Conservation (phyloP, 495 filamentous ascomycete species). For the Geopyxis carbonaria region DNA sequence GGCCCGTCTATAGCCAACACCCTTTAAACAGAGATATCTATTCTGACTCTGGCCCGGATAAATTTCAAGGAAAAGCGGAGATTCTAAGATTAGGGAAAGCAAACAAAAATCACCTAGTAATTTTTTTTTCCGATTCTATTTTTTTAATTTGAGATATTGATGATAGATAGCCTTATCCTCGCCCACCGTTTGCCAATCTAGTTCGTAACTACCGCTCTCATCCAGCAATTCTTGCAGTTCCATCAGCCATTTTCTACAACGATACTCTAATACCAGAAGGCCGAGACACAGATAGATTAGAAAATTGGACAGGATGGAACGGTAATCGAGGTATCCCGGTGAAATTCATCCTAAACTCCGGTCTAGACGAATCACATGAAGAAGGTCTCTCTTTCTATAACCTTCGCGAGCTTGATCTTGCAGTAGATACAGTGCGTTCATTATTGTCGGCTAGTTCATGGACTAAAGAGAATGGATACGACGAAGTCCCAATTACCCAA, state of each 20-base stretch:
- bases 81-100: slow-evolving; percentile 15
- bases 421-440: slow-evolving; percentile 28
- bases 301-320: slow-evolving; percentile 33
- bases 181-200: slow-evolving; percentile 37
- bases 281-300: slow-evolving; percentile 24
- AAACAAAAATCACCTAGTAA: slow-evolving; percentile 18
- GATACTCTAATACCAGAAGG: slow-evolving; percentile 37
- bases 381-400: slow-evolving; percentile 41
- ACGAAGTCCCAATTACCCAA: slow-evolving; percentile 20
- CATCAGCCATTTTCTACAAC: slow-evolving; percentile 36
- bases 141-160: slow-evolving; percentile 5
- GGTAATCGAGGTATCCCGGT: slow-evolving; percentile 33
- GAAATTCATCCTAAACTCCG: slow-evolving; percentile 32
- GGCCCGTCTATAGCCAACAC: slow-evolving; percentile 33
- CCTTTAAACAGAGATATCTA: slow-evolving; percentile 29
- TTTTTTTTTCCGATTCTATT: not conserved
- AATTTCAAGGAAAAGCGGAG: not conserved
- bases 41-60: not conserved
- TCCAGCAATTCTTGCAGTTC: slow-evolving; percentile 37
- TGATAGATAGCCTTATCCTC: slow-evolving; percentile 26
- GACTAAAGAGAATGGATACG: not conserved
- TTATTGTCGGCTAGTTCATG: slow-evolving; percentile 25
- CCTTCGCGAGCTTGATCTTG: slow-evolving; percentile 31
- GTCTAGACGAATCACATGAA: slow-evolving; percentile 33
- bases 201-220: slow-evolving; percentile 45